Evolutionary conservation across 192 early-diverging fungal genomes (phyloP), one percentile per base, ranked within the genome.

Genomic region (Dissophora globulifera): DNA sequence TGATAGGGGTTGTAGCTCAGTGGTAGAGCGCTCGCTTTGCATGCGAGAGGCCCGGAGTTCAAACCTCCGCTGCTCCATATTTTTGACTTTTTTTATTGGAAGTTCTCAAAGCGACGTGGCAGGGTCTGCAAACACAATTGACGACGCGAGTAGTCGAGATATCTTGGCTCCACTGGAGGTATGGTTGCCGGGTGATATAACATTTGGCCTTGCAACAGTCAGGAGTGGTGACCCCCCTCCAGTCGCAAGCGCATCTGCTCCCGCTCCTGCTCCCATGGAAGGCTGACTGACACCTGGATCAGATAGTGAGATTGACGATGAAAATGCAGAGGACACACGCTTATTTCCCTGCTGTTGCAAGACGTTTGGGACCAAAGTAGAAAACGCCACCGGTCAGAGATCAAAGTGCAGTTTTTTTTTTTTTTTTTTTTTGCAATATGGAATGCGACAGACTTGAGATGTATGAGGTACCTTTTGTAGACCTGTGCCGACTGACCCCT

Each of bases 91-190:
- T 41, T 32, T 55, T 40, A n/a, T 45, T 45, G 17, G n/a, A n/a
- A n/a, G n/a, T n/a, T n/a, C n/a, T n/a, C n/a, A n/a, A n/a, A n/a
- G n/a, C 43, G 57, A 59, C 1, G 38, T 30, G n/a, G 47, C 27
- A 26, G 69, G 60, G 20, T 74, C 61, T 12, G 69, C 46, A 74
- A 74, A 74, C 7, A 64, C 62, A 38, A 64, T 74, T 2, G 69
- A 74, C 16, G 61, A 74, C 2, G 61, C 56, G 13, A 74, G 26
- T 15, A 74, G 19, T n/a, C 69, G 35, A 16, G 69, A 74, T 52
- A 58, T 58, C 49, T 49, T 74, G n/a, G 46, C 61, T 16, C 46
- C 55, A 0, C 35, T 31, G 30, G 15, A 11, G 32, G 56, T 10
- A 35, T 10, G 6, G 65, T 11, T 43, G 38, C 22, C 19, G 43